These are phyloP conservation scores for Viola pubescens DNA, from an alignment of 441 rosid genomes.

Conservation along the genomic window DNA sequence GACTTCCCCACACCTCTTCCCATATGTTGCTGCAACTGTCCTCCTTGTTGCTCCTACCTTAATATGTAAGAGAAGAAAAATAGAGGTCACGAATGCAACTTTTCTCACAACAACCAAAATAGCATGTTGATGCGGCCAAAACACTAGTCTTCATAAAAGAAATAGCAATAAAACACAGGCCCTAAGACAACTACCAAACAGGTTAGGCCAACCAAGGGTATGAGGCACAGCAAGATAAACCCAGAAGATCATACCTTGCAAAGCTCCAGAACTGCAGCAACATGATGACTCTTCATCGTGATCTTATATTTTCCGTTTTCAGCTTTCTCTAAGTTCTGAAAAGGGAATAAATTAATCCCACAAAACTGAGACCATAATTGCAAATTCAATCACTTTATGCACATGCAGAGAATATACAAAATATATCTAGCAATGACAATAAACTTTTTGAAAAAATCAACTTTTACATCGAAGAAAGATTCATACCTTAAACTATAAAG, in stretches of 20 bases:
- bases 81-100: neutral
- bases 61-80: constrained; percentile 18
- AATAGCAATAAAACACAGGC: neutral
- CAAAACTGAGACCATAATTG: constrained; percentile 4
- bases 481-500: neutral
- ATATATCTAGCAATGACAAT: too few relatives aligned
- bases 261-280: constrained; percentile 65
- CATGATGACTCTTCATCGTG: constrained; percentile 55
- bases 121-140: too few relatives aligned
- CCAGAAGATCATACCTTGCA: constrained; percentile 55
- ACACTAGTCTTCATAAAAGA: too few relatives aligned
- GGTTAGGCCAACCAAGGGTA: neutral
- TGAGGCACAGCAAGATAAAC: constrained; percentile 7
- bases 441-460: too few relatives aligned
- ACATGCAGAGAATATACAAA: neutral
- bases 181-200: constrained; percentile 1
- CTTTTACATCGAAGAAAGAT: neutral
- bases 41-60: constrained; percentile 90
- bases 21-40: constrained; percentile 61
- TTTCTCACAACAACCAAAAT: too few relatives aligned
- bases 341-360: constrained; percentile 19
- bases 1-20: constrained; percentile 76
- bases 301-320: constrained; percentile 62
- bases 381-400: constrained; percentile 15
- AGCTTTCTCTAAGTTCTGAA: constrained; percentile 64